Evolutionary conservation across 441 rosid genomes (phyloP), one percentile per base, ranked within the genome.

Genomic region (Sinapis alba): DNA sequence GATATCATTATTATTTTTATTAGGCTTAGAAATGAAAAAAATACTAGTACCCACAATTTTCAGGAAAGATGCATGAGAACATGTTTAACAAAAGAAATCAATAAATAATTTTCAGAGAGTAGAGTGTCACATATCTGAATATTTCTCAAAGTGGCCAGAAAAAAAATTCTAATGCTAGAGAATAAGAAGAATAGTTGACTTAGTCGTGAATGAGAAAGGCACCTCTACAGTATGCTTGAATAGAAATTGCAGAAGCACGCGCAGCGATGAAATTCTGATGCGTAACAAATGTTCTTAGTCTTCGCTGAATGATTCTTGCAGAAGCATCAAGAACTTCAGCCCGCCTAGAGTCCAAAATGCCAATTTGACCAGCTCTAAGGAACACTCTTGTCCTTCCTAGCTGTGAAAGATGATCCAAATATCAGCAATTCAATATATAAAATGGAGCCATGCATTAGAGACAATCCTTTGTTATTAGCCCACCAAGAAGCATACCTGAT

Each of bases 361-460:
- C 54, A 50, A 50, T 50, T 50, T 50, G 54, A 50, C 54, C 54
- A 50, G 54, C 54, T 50, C 54, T 50, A 50, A 50, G 54, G 54
- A 50, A 50, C 21, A 50, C 54, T 50, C 7, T 50, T 50, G 54
- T 50, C 11, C 54, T 50, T 50, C 54, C 54, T 50, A 50, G 7
- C 54, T 50, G 54, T 50, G 54, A 50, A 50, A 50, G 54, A 50
- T 50, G 54, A 50, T 50, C 7, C 54, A 50, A 50, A 50, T 50
- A 50, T 50, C 54, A 50, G 15, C 19, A 43, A n/a, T n/a, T 43
- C 18, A n/a, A n/a, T 43, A 43, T n/a, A 7, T 43, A 16, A 38
- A 11, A 50, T 4, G 11, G 54, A 16, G 11, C 19, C 21, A 18
- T 50, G 54, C 4, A 50, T 50, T 16, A 50, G 5, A 16, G 54